Conservation (phyloP, 495 filamentous ascomycete species). For the Xylaria telfairii region DNA sequence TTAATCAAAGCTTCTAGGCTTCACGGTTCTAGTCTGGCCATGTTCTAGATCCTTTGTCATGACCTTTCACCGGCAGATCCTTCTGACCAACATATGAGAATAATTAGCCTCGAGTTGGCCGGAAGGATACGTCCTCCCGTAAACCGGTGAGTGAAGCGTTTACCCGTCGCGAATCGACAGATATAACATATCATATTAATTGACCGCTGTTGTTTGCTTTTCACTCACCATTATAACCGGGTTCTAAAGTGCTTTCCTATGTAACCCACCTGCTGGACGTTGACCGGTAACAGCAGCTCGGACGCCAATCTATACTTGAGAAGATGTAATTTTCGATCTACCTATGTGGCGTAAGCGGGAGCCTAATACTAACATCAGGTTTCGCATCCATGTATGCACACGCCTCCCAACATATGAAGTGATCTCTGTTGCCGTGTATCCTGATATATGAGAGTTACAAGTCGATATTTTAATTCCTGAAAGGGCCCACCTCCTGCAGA, state of each 20-base stretch:
- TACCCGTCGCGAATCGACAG: neutral
- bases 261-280: neutral
- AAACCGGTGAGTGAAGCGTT: neutral
- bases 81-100: neutral
- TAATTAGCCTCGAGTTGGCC: neutral
- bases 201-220: neutral
- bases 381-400: neutral
- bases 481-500: slow-evolving; percentile 7
- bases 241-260: neutral
- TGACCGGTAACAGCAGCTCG: neutral
- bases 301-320: neutral
- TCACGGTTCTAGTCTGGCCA: neutral
- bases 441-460: neutral
- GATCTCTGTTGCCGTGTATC: neutral
- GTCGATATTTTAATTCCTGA: neutral
- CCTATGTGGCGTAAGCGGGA: neutral
- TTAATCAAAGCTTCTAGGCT: neutral
- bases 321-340: neutral
- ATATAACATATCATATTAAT: neutral
- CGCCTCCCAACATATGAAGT: neutral
- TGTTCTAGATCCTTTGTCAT: neutral
- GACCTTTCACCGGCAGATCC: neutral
- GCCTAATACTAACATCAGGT: neutral
- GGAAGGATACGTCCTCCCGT: neutral
- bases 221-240: neutral